Evolutionary conservation across 1,284 basidiomycete genomes (phyloP), one percentile per base, ranked within the genome.

Genomic region (Chalciporus piperatoides): DNA sequence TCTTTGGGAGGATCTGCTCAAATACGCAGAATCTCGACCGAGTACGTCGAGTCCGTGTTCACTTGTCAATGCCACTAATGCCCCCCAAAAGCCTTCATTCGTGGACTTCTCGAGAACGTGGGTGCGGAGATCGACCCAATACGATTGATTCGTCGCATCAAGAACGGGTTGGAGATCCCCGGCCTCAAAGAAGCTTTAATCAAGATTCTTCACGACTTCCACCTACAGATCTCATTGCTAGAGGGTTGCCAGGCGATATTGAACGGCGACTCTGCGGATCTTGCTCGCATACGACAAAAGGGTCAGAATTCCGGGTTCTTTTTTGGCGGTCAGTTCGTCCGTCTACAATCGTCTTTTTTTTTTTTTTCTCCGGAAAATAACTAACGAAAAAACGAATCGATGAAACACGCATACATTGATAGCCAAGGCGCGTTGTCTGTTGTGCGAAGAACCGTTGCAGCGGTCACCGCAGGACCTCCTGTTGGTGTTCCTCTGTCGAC

Each of bases 121-220:
- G 96, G 96, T 6, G 85, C 92, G 1, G 94, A 98, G 62, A 97
- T 99, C 61, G 90, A 97, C 61, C 96, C 97, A 1, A 89, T 99
- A 44, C 84, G 93, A 0, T 78, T 99, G 39, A 97, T 99, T 48
- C 80, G 92, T 6, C 80, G 95, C 11, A 98, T 99, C 71, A 89
- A 90, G 72, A 92, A 97, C 58, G 96, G 97, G 0, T 77, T 99
- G 7, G 92, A 97, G 68, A 98, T 99, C 36, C 92, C 92, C 0
- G 96, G 95, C 0, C 77, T 99, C 49, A 95, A 97, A 65, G 83
- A 87, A 46, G 93, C 95, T 0, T 72, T 99, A 25, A 94, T 98
- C 72, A 98, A 97, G 77, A 97, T 99, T 49, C 70, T 99, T 45
- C 92, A 95, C 54, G 94, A 97, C 61, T 97, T 96, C 64, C 92